phyloP scores from a whole-genome alignment of 371 early-diverging fungal species.

The Syncephalastrum racemosum region DNA sequence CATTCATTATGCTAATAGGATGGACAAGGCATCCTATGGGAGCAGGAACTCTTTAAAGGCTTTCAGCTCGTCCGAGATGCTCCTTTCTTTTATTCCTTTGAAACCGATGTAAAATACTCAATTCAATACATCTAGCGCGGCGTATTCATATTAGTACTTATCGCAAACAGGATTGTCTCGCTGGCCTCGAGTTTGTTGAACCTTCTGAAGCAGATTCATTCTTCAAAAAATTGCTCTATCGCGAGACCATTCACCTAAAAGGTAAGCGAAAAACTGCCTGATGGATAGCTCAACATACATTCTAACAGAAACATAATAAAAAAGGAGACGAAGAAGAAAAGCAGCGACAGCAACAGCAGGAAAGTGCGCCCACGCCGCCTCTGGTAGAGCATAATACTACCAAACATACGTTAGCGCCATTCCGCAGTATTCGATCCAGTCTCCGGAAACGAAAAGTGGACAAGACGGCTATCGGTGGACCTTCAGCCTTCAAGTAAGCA shows the following conservation, averaged over 20 bases:
- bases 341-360: too few species aligned
- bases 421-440: neutral
- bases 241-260: slow-evolving; percentile 39
- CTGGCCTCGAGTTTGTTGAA: slow-evolving; percentile 87
- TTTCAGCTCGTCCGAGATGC: slow-evolving; percentile 72
- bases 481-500: slow-evolving; percentile 65
- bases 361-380: too few species aligned
- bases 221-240: slow-evolving; percentile 64
- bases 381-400: too few species aligned
- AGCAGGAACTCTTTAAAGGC: slow-evolving; percentile 74
- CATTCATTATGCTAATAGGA: slow-evolving; percentile 21
- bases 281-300: too few species aligned
- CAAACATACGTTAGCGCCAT: too few species aligned
- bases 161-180: slow-evolving; percentile 58
- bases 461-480: slow-evolving; percentile 71
- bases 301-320: too few species aligned
- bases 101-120: slow-evolving; percentile 66
- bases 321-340: too few species aligned
- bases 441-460: slow-evolving; percentile 51
- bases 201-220: slow-evolving; percentile 78
- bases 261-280: slow-evolving; percentile 18
- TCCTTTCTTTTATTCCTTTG: slow-evolving; percentile 83
- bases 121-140: neutral
- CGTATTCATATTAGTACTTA: neutral
- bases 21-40: slow-evolving; percentile 71